Evolutionary conservation across 2,329 filamentous ascomycete genomes (phyloP).

Genomic region (Talaromyces funiculosus): DNA sequence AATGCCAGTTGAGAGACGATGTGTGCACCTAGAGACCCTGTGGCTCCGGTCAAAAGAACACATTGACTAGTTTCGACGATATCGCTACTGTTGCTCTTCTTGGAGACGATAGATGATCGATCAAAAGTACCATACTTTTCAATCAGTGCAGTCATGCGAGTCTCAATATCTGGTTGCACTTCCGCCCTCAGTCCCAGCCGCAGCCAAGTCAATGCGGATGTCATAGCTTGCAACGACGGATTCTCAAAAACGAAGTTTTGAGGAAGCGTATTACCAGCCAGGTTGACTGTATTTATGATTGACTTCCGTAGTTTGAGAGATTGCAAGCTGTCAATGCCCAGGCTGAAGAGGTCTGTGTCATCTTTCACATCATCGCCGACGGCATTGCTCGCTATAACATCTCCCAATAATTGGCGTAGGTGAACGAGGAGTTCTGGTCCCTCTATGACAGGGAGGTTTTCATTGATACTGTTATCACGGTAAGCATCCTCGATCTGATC

Average conservation of each 20-base stretch:
- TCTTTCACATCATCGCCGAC: conserved; percentile 21
- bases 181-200: not conserved
- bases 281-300: conserved; percentile 39
- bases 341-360: conserved; percentile 54
- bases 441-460: conserved; percentile 4
- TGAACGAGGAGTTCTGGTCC: not conserved
- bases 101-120: not conserved
- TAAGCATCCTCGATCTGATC: conserved; percentile 46
- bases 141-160: not conserved
- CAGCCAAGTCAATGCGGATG: not conserved
- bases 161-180: not conserved
- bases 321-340: conserved; percentile 55
- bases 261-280: not conserved
- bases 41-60: not conserved
- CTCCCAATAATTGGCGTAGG: not conserved
- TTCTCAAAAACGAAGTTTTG: not conserved
- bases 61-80: not conserved
- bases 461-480: conserved; percentile 17
- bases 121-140: not conserved
- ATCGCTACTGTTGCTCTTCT: not conserved
- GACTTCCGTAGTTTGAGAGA: conserved; percentile 51
- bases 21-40: not conserved
- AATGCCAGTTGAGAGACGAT: not conserved
- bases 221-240: not conserved
- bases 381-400: conserved; percentile 15